Percentiles rank a stretch among this genome's conserved stretches.
Evolutionary conservation across 1,284 basidiomycete genomes (phyloP).

Genomic region (Hypsizygus ulmarius): DNA sequence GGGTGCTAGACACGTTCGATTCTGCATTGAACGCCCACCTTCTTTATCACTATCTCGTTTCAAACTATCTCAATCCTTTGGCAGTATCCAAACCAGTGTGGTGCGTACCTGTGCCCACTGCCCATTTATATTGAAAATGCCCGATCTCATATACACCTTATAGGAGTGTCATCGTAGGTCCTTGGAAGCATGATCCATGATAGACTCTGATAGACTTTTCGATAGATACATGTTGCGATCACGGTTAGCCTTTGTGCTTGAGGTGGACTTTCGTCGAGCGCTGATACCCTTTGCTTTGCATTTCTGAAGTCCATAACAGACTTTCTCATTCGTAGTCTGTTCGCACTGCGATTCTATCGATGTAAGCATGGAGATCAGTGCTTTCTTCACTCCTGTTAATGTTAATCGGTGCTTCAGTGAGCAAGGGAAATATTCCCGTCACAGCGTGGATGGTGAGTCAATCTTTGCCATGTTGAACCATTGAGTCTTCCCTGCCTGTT

Average conservation of each 20-base stretch:
- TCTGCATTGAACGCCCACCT: slow-evolving; percentile 46
- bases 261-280: background rate
- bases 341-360: slow-evolving; percentile 40
- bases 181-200: background rate
- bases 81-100: slow-evolving; percentile 45
- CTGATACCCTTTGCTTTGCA: background rate
- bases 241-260: slow-evolving; percentile 33
- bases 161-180: slow-evolving; percentile 45
- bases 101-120: slow-evolving; percentile 29
- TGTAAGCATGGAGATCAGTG: slow-evolving; percentile 28
- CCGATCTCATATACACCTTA: background rate
- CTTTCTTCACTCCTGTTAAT: background rate
- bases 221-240: slow-evolving; percentile 41
- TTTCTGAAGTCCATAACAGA: slow-evolving; percentile 38
- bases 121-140: background rate
- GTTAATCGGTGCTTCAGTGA: slow-evolving; percentile 31
- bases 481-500: background rate
- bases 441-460: slow-evolving; percentile 38
- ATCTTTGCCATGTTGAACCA: background rate
- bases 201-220: background rate
- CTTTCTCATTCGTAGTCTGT: slow-evolving; percentile 45
- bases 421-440: slow-evolving; percentile 35
- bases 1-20: slow-evolving; percentile 52
- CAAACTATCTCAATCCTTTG: slow-evolving; percentile 43
- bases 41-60: slow-evolving; percentile 52